phyloP scores from a whole-genome alignment of 176 grass and related monocot species.

The Aegilops bicornis region DNA sequence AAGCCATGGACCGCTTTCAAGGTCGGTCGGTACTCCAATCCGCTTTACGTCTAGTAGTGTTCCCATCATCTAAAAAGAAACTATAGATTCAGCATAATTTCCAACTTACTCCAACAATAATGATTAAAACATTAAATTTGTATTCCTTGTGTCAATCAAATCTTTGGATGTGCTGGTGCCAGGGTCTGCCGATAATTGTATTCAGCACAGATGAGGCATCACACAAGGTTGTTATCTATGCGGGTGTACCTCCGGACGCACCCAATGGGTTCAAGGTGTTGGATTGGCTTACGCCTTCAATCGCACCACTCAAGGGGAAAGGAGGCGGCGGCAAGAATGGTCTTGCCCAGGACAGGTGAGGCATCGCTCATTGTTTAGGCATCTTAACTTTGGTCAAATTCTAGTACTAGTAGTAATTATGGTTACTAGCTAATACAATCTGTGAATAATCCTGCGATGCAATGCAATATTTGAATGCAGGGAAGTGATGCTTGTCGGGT shows the following conservation, averaged over 20 bases:
- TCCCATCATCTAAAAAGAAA: neutral
- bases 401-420: neutral
- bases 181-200: conserved; percentile 57
- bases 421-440: neutral
- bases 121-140: neutral
- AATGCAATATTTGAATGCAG: conserved; percentile 25
- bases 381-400: neutral
- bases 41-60: neutral
- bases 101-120: neutral
- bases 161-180: neutral
- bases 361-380: neutral
- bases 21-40: neutral
- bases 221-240: conserved; percentile 84
- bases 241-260: conserved; percentile 52
- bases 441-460: conserved; percentile 8
- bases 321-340: conserved; percentile 93
- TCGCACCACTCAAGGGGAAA: conserved; percentile 76
- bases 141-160: neutral
- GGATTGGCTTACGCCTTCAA: conserved; percentile 75
- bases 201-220: conserved; percentile 71
- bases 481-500: conserved; percentile 66
- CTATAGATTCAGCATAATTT: neutral
- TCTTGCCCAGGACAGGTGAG: conserved; percentile 83
- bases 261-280: conserved; percentile 55
- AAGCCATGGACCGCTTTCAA: conserved; percentile 63